These are phyloP conservation scores for Boletus pseudo-olivaceus DNA, from an alignment of 768 basidiomycete genomes.

Conservation along the genomic window DNA sequence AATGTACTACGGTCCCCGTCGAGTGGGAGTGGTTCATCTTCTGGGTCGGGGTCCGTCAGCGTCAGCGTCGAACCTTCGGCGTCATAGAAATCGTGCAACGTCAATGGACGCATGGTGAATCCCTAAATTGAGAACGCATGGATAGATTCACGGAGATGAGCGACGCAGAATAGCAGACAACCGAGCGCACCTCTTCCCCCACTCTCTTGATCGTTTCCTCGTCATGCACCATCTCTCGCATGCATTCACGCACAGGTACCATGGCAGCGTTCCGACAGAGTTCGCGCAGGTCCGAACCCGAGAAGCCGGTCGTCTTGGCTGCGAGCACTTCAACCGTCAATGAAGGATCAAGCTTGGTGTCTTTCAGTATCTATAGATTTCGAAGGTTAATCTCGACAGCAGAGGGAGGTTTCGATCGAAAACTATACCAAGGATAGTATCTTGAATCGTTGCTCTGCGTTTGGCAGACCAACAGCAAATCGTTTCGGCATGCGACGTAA, in stretches of 20 bases:
- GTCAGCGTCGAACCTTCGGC: constrained; percentile 33
- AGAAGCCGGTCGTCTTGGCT: constrained; percentile 64
- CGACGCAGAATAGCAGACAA: not conserved
- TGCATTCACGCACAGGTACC: constrained; percentile 84
- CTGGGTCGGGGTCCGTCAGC: constrained; percentile 25
- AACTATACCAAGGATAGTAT: constrained; percentile 72
- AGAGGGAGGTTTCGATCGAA: not conserved
- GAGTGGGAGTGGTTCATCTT: constrained; percentile 23
- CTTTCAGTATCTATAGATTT: constrained; percentile 70
- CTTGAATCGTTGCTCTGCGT: constrained; percentile 71
- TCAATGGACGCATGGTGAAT: constrained; percentile 72
- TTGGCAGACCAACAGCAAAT: constrained; percentile 81
- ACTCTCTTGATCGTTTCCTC: constrained; percentile 46
- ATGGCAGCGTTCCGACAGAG: constrained; percentile 92
- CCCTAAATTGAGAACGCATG: constrained; percentile 43
- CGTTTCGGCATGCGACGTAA: constrained; percentile 98
- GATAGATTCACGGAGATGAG: not conserved
- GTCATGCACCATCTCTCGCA: constrained; percentile 50
- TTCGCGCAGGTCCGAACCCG: constrained; percentile 90
- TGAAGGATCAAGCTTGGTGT: constrained; percentile 59
- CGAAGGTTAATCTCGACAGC: not conserved
- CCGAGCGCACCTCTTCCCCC: constrained; percentile 38
- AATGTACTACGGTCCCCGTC: not conserved
- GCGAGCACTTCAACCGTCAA: constrained; percentile 68
- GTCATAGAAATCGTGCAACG: constrained; percentile 64